phyloP scores from a whole-genome alignment of 192 early-diverging fungal species.

The Tieghemiomyces parasiticus region DNA sequence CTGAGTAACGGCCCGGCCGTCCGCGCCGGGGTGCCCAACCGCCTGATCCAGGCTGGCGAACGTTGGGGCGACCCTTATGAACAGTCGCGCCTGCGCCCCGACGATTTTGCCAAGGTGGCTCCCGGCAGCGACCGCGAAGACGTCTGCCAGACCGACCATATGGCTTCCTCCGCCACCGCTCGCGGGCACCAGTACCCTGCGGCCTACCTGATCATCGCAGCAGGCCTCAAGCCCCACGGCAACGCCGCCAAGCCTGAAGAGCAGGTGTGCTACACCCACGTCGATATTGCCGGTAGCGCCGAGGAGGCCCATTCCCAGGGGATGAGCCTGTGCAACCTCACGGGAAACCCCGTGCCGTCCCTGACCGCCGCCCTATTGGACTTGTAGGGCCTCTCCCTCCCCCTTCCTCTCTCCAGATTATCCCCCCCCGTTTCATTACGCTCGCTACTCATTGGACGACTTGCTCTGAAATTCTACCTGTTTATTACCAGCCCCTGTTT shows the following conservation, averaged over 20 bases:
- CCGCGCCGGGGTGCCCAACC: constrained; percentile 35
- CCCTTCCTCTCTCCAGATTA: no score
- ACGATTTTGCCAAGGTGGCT: constrained; percentile 50
- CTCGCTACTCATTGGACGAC: no score
- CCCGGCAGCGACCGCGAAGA: constrained; percentile 58
- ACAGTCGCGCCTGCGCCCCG: constrained; percentile 61
- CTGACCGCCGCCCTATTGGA: constrained; percentile 55
- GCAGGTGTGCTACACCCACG: constrained; percentile 66
- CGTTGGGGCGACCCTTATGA: constrained; percentile 69
- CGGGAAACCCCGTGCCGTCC: constrained; percentile 61
- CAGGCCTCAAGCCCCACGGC: constrained; percentile 59
- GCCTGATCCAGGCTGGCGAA: constrained; percentile 47
- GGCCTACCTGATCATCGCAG: constrained; percentile 64
- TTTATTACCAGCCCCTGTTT: no score
- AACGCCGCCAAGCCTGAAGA: constrained; percentile 31
- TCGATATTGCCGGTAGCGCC: constrained; percentile 71
- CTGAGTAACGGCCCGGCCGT: constrained; percentile 67
- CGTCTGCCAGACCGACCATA: constrained; percentile 66
- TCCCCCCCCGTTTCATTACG: no score
- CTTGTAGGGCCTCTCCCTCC: neutral
- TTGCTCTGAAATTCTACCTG: no score
- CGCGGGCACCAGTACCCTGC: constrained; percentile 82
- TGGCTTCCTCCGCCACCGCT: constrained; percentile 48
- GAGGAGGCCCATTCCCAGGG: constrained; percentile 47
- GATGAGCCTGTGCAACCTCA: constrained; percentile 49